Evolutionary conservation across 164 flowering plant species (phyloP), one percentile per base, ranked within the genome.

Genomic region (Euptelea pleiosperma): DNA sequence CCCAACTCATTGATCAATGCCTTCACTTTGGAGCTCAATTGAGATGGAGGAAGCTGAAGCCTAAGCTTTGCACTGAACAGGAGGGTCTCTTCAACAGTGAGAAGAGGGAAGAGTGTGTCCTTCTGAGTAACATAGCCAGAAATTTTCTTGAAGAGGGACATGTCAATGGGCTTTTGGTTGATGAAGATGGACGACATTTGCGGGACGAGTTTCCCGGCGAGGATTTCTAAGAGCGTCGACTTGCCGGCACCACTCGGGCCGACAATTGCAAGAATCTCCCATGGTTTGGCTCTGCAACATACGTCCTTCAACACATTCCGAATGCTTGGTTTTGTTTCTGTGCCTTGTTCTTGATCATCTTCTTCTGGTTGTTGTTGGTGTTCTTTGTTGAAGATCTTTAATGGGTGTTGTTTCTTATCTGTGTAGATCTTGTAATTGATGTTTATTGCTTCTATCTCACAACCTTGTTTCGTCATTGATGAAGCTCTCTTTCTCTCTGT

Each of bases 191-290:
- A 72, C 0, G 77, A 80, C 11, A 57, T 61, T 31, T 76, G 76
- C 3, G 92, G 90, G 8, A 60, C 43, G 47, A 81, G 48, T 61
- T 71, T 77, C 0, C 96, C 94, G 2, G 96, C 88, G 0, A 91
- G 74, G 62, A 89, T 73, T 52, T 88, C 92, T 7, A 91, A 76
- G 15, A 91, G 72, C 1, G 89, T 78, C 1, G 98, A 91, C 29
- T 91, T 91, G 34, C 98, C 96, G 21, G 98, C 96, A 7, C 98
- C 96, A 44, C 98, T 91, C 3, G 98, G 98, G 16, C 98, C 96
- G 3, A 91, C 90, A 28, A 91, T 83, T 61, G 98, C 96, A 1
- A 83, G 82, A 22, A 91, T 74, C 48, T 91, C 96, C 90, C 91
- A 84, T 51, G 98, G 90, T 50, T 79, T 88, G 0, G 96, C 98